Percentiles rank a stretch among this genome's conserved stretches.
Evolutionary conservation across 176 grass and related monocot species (phyloP).

Genomic region (Canna indica): DNA sequence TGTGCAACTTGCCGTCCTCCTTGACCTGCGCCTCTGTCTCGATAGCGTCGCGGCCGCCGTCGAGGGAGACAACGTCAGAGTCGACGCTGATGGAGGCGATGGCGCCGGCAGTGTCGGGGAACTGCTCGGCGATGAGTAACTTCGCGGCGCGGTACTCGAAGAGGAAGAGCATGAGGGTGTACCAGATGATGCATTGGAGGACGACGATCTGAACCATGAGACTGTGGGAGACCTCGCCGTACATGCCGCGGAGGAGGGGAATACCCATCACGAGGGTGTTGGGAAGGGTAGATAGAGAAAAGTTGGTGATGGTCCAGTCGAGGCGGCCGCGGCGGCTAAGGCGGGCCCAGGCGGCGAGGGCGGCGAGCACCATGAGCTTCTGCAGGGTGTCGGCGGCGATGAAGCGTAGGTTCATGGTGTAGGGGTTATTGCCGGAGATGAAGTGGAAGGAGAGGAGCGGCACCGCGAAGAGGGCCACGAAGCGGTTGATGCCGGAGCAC

Average conservation of each 20-base stretch:
- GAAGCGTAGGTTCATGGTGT: constrained; percentile 6
- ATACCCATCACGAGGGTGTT: constrained; percentile 10
- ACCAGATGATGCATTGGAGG: constrained; percentile 13
- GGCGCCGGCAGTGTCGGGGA: constrained; percentile 4
- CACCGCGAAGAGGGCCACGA: constrained; percentile 10
- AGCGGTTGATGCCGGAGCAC: constrained; percentile 9
- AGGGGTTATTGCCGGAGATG: constrained; percentile 5
- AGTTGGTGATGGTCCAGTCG: constrained; percentile 10
- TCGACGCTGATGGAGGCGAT: constrained; percentile 14
- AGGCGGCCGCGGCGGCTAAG: not conserved
- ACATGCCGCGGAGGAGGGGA: constrained; percentile 4
- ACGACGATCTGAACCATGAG: constrained; percentile 13
- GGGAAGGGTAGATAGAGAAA: constrained; percentile 1
- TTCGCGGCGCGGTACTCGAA: constrained; percentile 12
- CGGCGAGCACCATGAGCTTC: constrained; percentile 1
- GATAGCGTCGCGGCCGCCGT: not conserved
- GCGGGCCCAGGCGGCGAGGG: not conserved
- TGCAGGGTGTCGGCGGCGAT: constrained; percentile 5
- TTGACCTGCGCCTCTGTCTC: constrained; percentile 11
- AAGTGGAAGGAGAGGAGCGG: constrained; percentile 9
- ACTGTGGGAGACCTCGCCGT: not conserved
- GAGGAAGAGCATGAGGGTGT: constrained; percentile 11
- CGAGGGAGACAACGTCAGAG: constrained; percentile 8
- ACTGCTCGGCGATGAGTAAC: constrained; percentile 5
- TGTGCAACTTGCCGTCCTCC: constrained; percentile 11